Evolutionary conservation across 345 rosid genomes (phyloP).

Genomic region (Citrus trifoliata): DNA sequence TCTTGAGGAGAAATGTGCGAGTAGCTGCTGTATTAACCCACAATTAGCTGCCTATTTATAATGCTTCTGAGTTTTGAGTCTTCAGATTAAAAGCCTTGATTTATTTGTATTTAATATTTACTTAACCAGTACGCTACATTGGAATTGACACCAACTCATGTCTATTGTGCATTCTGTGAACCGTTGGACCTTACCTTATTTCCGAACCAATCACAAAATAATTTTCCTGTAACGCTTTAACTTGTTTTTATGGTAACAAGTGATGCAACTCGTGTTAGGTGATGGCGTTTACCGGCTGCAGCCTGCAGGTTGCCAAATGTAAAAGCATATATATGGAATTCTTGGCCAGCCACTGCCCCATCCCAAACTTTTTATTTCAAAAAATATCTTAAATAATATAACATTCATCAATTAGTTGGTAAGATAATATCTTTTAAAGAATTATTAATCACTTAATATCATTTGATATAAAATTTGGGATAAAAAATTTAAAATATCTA

Average conservation of each 20-base stretch:
- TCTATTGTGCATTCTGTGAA: neutral
- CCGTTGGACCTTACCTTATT: neutral
- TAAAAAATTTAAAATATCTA: too few species aligned
- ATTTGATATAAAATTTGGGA: too few species aligned
- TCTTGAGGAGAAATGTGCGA: neutral
- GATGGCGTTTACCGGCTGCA: neutral
- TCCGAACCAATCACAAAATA: neutral
- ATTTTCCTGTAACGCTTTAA: neutral
- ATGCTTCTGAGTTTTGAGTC: neutral
- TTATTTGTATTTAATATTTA: neutral
- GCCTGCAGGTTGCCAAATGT: neutral
- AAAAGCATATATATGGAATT: neutral
- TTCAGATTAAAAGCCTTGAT: neutral
- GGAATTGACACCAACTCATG: neutral
- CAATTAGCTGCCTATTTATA: neutral
- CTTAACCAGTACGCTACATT: neutral
- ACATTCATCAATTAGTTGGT: rapidly evolving
- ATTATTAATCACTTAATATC: too few species aligned
- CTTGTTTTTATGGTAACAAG: neutral
- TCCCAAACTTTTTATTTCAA: neutral
- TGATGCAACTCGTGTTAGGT: neutral
- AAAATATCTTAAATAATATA: neutral
- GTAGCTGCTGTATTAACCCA: too few species aligned
- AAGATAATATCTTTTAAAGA: too few species aligned
- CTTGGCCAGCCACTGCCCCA: neutral